Evolutionary conservation across 2,329 filamentous ascomycete genomes (phyloP), one percentile per base, ranked within the genome.

Genomic region (Nigrospora osmanthi): DNA sequence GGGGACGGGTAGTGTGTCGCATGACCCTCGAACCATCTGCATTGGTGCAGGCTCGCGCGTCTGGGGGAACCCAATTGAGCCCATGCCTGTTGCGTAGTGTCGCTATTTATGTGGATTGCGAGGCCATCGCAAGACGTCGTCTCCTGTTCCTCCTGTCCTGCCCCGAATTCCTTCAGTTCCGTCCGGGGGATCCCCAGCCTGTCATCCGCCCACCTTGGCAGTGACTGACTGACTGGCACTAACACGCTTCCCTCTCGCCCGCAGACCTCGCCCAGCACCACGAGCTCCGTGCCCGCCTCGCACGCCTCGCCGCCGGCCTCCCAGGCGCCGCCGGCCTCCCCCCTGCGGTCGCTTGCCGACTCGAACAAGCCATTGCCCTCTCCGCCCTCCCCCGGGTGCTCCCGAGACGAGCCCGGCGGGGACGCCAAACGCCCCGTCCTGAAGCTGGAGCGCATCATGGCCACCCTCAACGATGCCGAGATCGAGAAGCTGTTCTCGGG

Each of bases 401-500:
- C 63, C 35, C 45, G 58, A 52, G 67, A 72, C 49, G 60, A 65
- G 52, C 61, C 63, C 46, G 58, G 66, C 55, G 62, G 59, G 48
- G 59, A 60, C 40, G 59, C 65, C 36, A 59, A 60, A 46, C 71
- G 63, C 51, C 71, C 70, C 33, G 61, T 72, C 46, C 60, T 80
- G 48, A 76, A 70, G 55, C 63, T 80, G 35, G 66, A 72, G 49
- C 70, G 72, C 59, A 81, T 79, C 64, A 82, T 82, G 72, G 69
- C 77, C 38, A 73, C 73, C 40, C 67, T 85, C 47, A 73, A 65
- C 54, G 72, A 78, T 38, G 66, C 70, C 35, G 80, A 85, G 52
- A 67, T 87, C 42, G 79, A 83, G 64, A 79, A 80, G 61, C 73
- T 87, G 55, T 88, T 87, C 68, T 85, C 83, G 23, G 83, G 84